phyloP scores from a whole-genome alignment of 2,329 filamentous ascomycete species.

The Chlorencoelia australis region DNA sequence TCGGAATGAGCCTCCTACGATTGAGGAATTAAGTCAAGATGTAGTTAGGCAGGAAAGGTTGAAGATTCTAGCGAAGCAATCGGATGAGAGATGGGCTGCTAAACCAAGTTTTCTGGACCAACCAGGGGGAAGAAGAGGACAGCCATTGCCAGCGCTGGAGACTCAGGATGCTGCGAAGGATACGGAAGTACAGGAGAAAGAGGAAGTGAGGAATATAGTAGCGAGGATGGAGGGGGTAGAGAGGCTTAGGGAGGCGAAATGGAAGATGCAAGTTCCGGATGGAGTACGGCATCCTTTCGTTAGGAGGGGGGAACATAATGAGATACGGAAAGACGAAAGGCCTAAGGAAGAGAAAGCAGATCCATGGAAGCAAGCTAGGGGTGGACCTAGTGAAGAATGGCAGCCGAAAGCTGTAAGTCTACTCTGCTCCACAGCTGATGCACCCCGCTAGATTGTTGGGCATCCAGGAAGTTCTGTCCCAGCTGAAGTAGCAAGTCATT shows the following conservation, averaged over 20 bases:
- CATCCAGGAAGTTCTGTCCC: too few relatives aligned
- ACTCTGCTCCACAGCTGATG: too few relatives aligned
- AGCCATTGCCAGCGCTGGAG: conserved; percentile 25
- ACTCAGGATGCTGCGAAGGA: conserved; percentile 8
- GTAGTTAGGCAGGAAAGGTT: conserved; percentile 42
- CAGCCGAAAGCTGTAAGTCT: conserved; percentile 43
- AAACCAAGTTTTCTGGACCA: conserved; percentile 42
- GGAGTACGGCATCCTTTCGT: conserved; percentile 1
- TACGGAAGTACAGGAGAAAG: conserved; percentile 1
- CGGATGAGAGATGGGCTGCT: conserved; percentile 53
- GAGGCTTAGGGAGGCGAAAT: neutral
- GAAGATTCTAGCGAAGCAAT: conserved; percentile 46
- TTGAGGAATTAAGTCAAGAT: conserved; percentile 47
- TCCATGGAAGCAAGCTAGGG: conserved; percentile 49
- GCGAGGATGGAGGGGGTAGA: neutral
- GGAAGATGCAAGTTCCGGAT: neutral
- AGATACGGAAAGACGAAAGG: conserved; percentile 12
- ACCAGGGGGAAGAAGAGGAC: conserved; percentile 20
- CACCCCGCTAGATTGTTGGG: too few relatives aligned
- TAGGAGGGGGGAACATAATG: conserved; percentile 4
- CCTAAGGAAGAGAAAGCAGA: conserved; percentile 29
- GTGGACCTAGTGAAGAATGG: conserved; percentile 44
- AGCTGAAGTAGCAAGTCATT: too few relatives aligned
- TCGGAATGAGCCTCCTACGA: conserved; percentile 41
- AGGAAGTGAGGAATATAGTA: neutral